Evolutionary conservation across 2,329 filamentous ascomycete genomes (phyloP).

Genomic region (Aspergillus sp.): DNA sequence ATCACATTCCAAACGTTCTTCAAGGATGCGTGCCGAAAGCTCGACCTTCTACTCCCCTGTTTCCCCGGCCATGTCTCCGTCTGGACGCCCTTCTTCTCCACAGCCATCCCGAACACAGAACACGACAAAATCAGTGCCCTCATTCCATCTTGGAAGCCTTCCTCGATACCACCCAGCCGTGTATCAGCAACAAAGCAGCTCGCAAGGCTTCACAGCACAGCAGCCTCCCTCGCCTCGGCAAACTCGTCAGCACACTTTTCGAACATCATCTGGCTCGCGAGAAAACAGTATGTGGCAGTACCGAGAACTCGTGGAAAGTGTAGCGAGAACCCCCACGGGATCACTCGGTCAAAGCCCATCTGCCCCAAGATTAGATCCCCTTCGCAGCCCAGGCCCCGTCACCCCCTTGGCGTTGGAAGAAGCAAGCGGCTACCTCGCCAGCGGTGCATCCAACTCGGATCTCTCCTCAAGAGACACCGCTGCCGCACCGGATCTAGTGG

Average conservation of each 20-base stretch:
- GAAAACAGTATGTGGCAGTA: slow-evolving; percentile 38
- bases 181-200: slow-evolving; percentile 29
- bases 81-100: slow-evolving; percentile 27
- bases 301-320: slow-evolving; percentile 37
- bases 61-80: slow-evolving; percentile 29
- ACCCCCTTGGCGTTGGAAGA: slow-evolving; percentile 41
- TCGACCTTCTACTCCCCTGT: slow-evolving; percentile 28
- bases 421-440: slow-evolving; percentile 36
- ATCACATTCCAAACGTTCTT: slow-evolving; percentile 1
- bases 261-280: slow-evolving; percentile 21
- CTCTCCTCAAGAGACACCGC: slow-evolving; percentile 17
- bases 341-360: slow-evolving; percentile 30
- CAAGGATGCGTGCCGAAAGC: slow-evolving; percentile 29
- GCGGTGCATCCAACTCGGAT: slow-evolving; percentile 20
- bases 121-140: slow-evolving; percentile 29
- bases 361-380: slow-evolving; percentile 40
- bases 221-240: slow-evolving; percentile 31
- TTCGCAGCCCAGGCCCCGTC: slow-evolving; percentile 43
- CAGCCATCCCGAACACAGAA: slow-evolving; percentile 30
- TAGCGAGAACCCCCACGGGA: slow-evolving; percentile 24
- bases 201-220: slow-evolving; percentile 19
- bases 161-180: slow-evolving; percentile 45
- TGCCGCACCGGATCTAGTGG: slow-evolving; percentile 27
- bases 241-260: slow-evolving; percentile 26
- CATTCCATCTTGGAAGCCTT: slow-evolving; percentile 36